Conservation (phyloP, 73 alveolate species). For the Paramecium sexaurelia region DNA sequence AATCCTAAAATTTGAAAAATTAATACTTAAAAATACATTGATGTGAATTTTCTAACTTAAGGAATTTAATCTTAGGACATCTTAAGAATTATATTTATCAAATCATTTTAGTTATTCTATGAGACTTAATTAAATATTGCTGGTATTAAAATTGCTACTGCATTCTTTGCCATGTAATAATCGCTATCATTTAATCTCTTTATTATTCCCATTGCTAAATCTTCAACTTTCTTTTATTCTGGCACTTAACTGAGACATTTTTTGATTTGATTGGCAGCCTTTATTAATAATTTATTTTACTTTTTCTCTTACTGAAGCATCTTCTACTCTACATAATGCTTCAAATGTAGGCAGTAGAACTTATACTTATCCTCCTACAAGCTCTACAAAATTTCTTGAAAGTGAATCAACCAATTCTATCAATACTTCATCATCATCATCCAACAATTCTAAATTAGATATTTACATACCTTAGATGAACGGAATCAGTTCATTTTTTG, state of each 20-base stretch:
- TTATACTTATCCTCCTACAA: slow-evolving; percentile 90
- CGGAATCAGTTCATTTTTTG: slow-evolving; percentile 95
- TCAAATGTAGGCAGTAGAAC: slow-evolving; percentile 80
- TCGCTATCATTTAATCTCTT: slow-evolving; percentile 82
- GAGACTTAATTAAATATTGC: slow-evolving; percentile 74
- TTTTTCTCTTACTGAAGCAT: slow-evolving; percentile 83
- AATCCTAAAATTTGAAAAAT: slow-evolving; percentile 50
- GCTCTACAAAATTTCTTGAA: slow-evolving; percentile 83
- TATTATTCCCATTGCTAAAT: slow-evolving; percentile 68
- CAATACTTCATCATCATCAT: slow-evolving; percentile 98
- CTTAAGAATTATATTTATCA: slow-evolving; percentile 42
- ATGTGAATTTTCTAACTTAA: slow-evolving; percentile 54
- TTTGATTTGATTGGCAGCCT: slow-evolving; percentile 75
- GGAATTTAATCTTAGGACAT: slow-evolving; percentile 62
- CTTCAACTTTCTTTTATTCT: slow-evolving; percentile 75
- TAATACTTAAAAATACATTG: slow-evolving; percentile 58
- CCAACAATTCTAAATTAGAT: slow-evolving; percentile 80
- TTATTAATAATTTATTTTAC: slow-evolving; percentile 7
- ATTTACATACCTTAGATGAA: slow-evolving; percentile 82
- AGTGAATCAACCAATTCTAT: slow-evolving; percentile 89
- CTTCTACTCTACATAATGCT: slow-evolving; percentile 84
- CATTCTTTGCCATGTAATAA: slow-evolving; percentile 75
- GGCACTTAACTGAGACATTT: slow-evolving; percentile 63
- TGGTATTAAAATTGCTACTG: slow-evolving; percentile 80
- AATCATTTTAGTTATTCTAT: slow-evolving; percentile 66